These are phyloP conservation scores for Apiotrichum laibachii DNA, from an alignment of 1,284 basidiomycete species.

Conservation along the genomic window DNA sequence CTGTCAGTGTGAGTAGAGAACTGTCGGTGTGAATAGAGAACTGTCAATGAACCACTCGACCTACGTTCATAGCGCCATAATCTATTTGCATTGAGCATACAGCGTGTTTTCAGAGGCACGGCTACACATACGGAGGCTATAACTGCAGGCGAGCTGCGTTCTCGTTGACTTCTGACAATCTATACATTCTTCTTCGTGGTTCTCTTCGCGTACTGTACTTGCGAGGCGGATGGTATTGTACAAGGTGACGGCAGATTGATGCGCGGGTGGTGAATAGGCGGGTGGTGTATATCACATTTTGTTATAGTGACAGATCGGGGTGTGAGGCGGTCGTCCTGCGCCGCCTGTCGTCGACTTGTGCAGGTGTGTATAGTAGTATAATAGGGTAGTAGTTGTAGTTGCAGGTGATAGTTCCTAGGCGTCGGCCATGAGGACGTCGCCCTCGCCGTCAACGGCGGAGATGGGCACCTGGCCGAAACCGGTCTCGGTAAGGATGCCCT, in stretches of 20 bases:
- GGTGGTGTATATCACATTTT: not conserved
- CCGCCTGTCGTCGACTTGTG: too few relatives aligned
- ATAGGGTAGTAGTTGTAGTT: not conserved
- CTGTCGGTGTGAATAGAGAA: too few relatives aligned
- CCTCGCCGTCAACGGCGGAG: constrained; percentile 14
- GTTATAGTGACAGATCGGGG: constrained; percentile 1
- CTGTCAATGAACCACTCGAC: too few relatives aligned
- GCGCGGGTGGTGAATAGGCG: not conserved
- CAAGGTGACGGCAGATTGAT: not conserved
- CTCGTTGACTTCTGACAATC: constrained; percentile 1
- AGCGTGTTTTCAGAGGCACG: not conserved
- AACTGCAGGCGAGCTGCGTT: not conserved
- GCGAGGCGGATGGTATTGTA: not conserved
- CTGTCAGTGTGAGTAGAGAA: too few relatives aligned
- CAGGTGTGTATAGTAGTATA: not conserved
- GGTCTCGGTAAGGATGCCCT: constrained; percentile 39
- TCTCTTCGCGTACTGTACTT: not conserved
- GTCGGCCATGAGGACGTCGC: constrained; percentile 23
- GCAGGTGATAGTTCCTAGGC: not conserved
- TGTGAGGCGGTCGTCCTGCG: not conserved
- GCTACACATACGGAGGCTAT: constrained; percentile 1
- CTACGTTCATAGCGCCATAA: not conserved
- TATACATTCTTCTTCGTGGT: not conserved
- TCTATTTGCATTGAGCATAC: constrained; percentile 3
- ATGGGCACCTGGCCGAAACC: constrained; percentile 1